Percentiles rank a stretch among this genome's conserved stretches.
phyloP scores from a whole-genome alignment of 495 filamentous ascomycete species.

The Talaromyces ruber region DNA sequence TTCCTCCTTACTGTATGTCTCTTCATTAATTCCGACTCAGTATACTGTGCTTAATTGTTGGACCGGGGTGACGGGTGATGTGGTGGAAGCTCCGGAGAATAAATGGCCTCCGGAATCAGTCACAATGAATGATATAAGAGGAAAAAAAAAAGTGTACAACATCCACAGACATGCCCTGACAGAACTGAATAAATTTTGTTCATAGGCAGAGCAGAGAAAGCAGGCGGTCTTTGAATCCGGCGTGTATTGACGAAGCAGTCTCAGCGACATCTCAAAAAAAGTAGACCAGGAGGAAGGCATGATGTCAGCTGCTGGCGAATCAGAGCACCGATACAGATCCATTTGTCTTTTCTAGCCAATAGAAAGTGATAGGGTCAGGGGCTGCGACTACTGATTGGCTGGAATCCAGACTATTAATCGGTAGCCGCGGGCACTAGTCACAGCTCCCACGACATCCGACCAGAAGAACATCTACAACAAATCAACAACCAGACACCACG shows the following conservation, averaged over 20 bases:
- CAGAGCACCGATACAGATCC: not conserved
- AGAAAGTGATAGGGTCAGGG: not conserved
- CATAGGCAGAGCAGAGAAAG: not conserved
- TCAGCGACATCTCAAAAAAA: constrained; percentile 1
- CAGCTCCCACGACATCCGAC: not conserved
- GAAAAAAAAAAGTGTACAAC: not conserved
- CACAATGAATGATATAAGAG: not conserved
- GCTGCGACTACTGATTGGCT: not conserved
- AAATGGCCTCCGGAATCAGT: not conserved
- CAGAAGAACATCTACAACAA: not conserved
- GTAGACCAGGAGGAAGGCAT: not conserved
- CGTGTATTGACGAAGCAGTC: not conserved
- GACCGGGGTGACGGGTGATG: not conserved
- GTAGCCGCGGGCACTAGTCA: not conserved
- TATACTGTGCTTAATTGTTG: not conserved
- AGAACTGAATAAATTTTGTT: not conserved
- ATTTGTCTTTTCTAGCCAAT: not conserved
- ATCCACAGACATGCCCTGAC: not conserved
- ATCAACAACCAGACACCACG: not conserved
- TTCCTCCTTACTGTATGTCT: not conserved
- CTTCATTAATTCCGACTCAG: constrained; percentile 1
- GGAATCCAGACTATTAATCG: not conserved
- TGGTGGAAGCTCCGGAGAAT: not conserved
- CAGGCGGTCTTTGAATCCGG: not conserved
- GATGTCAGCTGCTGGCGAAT: constrained; percentile 5